These are phyloP conservation scores for Mycena epipterygia DNA, from an alignment of 768 basidiomycete genomes.

Conservation along the genomic window DNA sequence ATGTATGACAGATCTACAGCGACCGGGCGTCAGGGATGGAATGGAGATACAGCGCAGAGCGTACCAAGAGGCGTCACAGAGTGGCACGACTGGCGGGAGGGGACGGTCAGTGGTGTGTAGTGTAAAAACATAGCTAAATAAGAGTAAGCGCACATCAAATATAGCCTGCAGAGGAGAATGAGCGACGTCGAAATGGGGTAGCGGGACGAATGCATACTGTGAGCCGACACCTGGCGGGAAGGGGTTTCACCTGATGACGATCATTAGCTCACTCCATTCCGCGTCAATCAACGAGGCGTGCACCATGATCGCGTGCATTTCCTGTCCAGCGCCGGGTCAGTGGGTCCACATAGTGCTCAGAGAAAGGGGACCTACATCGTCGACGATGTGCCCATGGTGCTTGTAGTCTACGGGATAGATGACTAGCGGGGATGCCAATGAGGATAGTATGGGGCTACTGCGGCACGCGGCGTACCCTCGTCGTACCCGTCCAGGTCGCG, in stretches of 20 bases:
- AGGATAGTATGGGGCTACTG: neutral
- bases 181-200: neutral
- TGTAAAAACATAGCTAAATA: neutral
- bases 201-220: conserved; percentile 53
- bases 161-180: conserved; percentile 54
- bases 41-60: conserved; percentile 11
- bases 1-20: conserved; percentile 63
- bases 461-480: conserved; percentile 63
- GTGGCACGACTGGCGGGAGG: conserved; percentile 64
- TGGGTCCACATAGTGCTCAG: neutral
- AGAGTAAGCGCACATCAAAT: conserved; percentile 59
- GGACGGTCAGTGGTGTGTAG: conserved; percentile 5
- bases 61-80: conserved; percentile 67
- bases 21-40: neutral
- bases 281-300: neutral
- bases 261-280: neutral
- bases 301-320: conserved; percentile 66
- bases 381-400: conserved; percentile 81
- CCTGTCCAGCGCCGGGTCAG: conserved; percentile 44
- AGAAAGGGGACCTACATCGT: conserved; percentile 57
- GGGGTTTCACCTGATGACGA: conserved; percentile 53
- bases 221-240: conserved; percentile 64
- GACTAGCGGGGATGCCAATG: conserved; percentile 51
- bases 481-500: conserved; percentile 83
- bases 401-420: conserved; percentile 96